phyloP scores from a whole-genome alignment of 257 asterid species.

The Henckelia pumila region DNA sequence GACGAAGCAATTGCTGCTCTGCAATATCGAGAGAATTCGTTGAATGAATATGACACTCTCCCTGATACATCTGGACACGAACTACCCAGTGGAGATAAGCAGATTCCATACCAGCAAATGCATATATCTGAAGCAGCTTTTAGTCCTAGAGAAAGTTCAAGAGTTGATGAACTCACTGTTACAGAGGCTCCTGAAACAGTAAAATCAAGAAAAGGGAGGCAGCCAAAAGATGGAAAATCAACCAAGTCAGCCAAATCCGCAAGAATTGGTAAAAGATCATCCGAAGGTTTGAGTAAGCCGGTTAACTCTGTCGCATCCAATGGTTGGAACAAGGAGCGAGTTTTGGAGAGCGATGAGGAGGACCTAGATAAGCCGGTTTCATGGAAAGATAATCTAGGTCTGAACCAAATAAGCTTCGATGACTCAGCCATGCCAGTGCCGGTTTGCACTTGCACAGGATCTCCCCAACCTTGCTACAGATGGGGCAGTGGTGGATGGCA shows the following conservation, averaged over 20 bases:
- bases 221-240: slow-evolving; percentile 44
- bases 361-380: slow-evolving; percentile 48
- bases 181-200: slow-evolving; percentile 47
- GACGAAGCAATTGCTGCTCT: slow-evolving; percentile 73
- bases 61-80: slow-evolving; percentile 51
- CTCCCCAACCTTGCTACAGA: slow-evolving; percentile 90
- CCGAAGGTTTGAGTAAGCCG: slow-evolving; percentile 48
- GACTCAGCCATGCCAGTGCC: slow-evolving; percentile 92
- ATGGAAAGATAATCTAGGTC: slow-evolving; percentile 74
- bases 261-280: slow-evolving; percentile 45
- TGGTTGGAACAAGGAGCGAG: slow-evolving; percentile 43
- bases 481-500: slow-evolving; percentile 99
- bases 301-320: slow-evolving; percentile 36
- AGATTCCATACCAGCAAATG: slow-evolving; percentile 49
- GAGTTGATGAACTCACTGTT: slow-evolving; percentile 32
- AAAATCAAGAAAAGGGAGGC: slow-evolving; percentile 57
- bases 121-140: slow-evolving; percentile 38
- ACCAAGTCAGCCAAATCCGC: slow-evolving; percentile 45
- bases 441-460: slow-evolving; percentile 85
- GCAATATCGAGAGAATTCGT: slow-evolving; percentile 50
- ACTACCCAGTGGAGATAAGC: slow-evolving; percentile 43
- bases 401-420: slow-evolving; percentile 73
- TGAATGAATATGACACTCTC: slow-evolving; percentile 37
- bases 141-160: slow-evolving; percentile 41
- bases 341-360: slow-evolving; percentile 52